These are phyloP conservation scores for Malus sylvestris DNA, from an alignment of 306 rosid species.

Conservation along the genomic window DNA sequence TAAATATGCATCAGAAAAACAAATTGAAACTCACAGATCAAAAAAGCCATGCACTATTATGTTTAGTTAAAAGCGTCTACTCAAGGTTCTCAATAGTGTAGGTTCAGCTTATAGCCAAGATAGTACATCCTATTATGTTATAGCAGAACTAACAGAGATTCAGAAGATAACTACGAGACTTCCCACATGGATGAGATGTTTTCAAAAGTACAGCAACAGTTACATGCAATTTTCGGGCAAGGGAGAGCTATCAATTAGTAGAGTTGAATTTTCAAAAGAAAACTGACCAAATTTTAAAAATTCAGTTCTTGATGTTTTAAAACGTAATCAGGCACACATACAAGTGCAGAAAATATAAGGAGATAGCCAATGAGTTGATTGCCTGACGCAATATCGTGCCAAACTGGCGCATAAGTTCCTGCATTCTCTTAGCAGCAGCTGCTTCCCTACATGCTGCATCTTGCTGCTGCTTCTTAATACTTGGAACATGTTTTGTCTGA, in stretches of 20 bases:
- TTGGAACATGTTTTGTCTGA: constrained; percentile 40
- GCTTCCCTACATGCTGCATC: constrained; percentile 73
- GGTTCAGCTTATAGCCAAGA: background rate
- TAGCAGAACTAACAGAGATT: background rate
- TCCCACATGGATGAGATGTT: background rate
- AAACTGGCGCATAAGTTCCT: constrained; percentile 80
- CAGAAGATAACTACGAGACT: background rate
- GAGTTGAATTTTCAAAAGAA: background rate
- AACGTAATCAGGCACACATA: background rate
- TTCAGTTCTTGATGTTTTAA: background rate
- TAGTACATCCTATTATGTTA: background rate
- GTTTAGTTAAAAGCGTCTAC: background rate
- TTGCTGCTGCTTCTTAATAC: constrained; percentile 70
- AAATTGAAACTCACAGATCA: background rate
- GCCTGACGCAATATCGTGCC: constrained; percentile 85
- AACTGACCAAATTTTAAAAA: background rate
- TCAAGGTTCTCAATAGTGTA: background rate
- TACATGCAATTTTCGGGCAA: background rate
- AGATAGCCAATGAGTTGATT: constrained; percentile 8
- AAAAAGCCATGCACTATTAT: background rate
- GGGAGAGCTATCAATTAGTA: background rate
- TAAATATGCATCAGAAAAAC: constrained; percentile 15
- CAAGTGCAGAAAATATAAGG: background rate
- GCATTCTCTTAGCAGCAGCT: constrained; percentile 85
- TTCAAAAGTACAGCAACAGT: background rate